Conservation (phyloP, 2,329 filamentous ascomycete species). For the Hymenoscyphus occultus region DNA sequence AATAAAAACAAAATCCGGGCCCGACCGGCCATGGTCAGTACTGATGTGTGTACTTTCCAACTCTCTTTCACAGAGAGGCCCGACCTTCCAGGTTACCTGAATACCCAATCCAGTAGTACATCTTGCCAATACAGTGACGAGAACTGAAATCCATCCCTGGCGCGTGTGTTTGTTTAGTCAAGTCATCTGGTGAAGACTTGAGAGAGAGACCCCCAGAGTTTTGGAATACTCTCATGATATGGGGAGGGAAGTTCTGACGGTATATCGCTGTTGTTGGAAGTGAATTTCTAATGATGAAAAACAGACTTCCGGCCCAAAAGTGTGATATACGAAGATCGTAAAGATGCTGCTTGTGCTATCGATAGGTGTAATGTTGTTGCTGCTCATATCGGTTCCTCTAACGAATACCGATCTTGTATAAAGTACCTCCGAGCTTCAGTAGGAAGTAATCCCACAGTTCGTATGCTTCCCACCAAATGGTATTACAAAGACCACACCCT, state of each 20-base stretch:
- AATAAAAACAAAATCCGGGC: neutral
- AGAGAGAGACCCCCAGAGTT: neutral
- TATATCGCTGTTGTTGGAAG: neutral
- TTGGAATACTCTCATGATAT: neutral
- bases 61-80: neutral
- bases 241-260: neutral
- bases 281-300: neutral
- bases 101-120: neutral
- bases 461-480: conserved; percentile 13
- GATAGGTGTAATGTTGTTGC: neutral
- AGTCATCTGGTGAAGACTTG: neutral
- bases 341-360: neutral
- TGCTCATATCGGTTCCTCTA: neutral
- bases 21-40: neutral
- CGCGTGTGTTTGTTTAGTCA: neutral
- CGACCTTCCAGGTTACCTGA: neutral
- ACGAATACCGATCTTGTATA: conserved; percentile 12
- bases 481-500: conserved; percentile 7
- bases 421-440: neutral
- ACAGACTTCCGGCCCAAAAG: neutral
- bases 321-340: neutral
- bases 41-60: neutral
- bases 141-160: neutral
- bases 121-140: neutral
- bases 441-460: conserved; percentile 13